Percentiles rank a stretch among this genome's conserved stretches.
Conservation (phyloP, 2,329 filamentous ascomycete species). For the Ceratocystis lukuohia region DNA sequence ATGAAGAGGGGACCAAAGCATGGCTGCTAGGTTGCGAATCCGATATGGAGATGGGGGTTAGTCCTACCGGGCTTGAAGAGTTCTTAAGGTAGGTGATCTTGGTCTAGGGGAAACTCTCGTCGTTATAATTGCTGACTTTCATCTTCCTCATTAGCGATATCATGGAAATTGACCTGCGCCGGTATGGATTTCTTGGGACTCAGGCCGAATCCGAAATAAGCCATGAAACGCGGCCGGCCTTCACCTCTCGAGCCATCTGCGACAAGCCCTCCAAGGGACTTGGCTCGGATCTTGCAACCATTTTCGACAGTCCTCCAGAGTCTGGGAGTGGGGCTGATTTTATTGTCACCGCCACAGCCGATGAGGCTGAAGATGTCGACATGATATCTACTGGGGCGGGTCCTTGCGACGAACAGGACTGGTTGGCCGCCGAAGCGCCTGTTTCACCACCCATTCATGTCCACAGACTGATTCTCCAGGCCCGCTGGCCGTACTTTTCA, state of each 20-base stretch:
- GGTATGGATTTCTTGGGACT: conserved; percentile 82
- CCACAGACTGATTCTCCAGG: conserved; percentile 84
- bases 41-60: conserved; percentile 54
- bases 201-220: conserved; percentile 46
- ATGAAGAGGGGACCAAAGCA: conserved; percentile 86
- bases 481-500: conserved; percentile 93
- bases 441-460: conserved; percentile 83
- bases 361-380: conserved; percentile 59
- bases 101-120: not conserved
- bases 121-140: conserved; percentile 20
- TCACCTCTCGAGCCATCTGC: not conserved
- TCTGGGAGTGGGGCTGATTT: conserved; percentile 82
- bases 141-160: conserved; percentile 49
- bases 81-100: conserved; percentile 50
- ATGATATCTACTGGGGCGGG: conserved; percentile 38
- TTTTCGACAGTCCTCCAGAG: conserved; percentile 79
- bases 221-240: conserved; percentile 20
- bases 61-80: conserved; percentile 64
- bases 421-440: conserved; percentile 47
- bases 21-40: conserved; percentile 91
- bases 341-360: conserved; percentile 73
- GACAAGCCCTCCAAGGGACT: conserved; percentile 43
- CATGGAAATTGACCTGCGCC: conserved; percentile 80
- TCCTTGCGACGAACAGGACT: conserved; percentile 34
- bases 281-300: conserved; percentile 66